Conservation (phyloP, 345 rosid genomes). For the Murraya koenigii region DNA sequence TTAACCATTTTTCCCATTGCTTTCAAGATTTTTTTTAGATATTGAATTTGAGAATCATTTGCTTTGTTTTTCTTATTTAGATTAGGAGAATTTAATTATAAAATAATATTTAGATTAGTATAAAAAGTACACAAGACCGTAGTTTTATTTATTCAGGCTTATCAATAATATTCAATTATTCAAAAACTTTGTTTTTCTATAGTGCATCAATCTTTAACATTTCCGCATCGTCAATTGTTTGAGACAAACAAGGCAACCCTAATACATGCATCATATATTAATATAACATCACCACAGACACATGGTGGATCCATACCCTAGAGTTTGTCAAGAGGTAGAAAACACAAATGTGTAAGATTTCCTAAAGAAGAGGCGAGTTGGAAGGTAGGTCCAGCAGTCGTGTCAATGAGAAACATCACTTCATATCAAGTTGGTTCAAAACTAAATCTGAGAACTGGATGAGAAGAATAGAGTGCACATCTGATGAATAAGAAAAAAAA, state of each 20-base stretch:
- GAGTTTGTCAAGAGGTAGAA: not conserved
- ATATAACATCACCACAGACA: not conserved
- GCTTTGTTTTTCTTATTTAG: no score
- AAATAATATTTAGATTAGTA: no score
- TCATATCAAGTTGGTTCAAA: not conserved
- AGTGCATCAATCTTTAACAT: no score
- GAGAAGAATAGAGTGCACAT: not conserved
- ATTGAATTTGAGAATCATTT: accelerated
- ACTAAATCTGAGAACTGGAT: not conserved
- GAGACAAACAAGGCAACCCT: not conserved
- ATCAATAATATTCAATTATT: no score
- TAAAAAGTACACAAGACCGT: no score
- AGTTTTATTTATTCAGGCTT: no score
- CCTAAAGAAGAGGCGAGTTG: not conserved
- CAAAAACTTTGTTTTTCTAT: no score
- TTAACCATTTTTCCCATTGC: no score
- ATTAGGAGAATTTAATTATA: no score
- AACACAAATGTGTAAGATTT: not conserved
- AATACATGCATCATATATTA: not conserved
- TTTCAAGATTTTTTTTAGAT: no score
- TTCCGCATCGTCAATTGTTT: not conserved
- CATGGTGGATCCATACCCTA: not conserved
- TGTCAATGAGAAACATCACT: not conserved
- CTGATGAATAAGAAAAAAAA: not conserved
- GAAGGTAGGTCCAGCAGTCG: not conserved